These are phyloP conservation scores for Eragrostis curvula DNA, from an alignment of 176 grass and related monocot genomes.

Conservation along the genomic window DNA sequence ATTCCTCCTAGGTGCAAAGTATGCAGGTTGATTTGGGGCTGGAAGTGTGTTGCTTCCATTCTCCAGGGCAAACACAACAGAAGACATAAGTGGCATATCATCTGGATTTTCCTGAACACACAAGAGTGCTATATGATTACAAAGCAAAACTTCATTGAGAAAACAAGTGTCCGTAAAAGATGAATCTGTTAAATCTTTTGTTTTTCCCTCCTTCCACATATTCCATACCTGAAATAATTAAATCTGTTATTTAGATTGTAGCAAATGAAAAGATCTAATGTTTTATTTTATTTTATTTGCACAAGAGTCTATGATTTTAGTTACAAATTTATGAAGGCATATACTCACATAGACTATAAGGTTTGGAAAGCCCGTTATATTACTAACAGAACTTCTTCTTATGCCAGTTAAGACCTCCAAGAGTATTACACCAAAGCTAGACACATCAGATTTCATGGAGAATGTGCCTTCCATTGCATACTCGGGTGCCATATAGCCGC, in stretches of 20 bases:
- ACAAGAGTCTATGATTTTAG: not conserved
- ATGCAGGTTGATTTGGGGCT: not conserved
- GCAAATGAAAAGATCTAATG: not conserved
- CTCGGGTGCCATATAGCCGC: constrained; percentile 55
- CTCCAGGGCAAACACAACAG: constrained; percentile 32
- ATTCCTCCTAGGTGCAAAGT: not conserved
- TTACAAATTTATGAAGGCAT: not conserved
- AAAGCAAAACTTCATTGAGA: constrained; percentile 18
- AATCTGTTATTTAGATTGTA: too few species aligned
- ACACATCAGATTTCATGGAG: constrained; percentile 46
- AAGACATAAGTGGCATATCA: constrained; percentile 42
- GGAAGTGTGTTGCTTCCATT: constrained; percentile 25
- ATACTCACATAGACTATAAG: constrained; percentile 48
- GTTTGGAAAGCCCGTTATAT: constrained; percentile 21
- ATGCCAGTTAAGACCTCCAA: constrained; percentile 45
- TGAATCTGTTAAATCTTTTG: constrained; percentile 31
- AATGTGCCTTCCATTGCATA: constrained; percentile 45
- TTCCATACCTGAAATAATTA: constrained; percentile 35
- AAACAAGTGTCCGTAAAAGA: constrained; percentile 25
- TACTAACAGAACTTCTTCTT: constrained; percentile 30
- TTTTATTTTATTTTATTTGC: not conserved
- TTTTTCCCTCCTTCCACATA: constrained; percentile 44
- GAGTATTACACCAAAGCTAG: constrained; percentile 45
- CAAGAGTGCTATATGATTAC: constrained; percentile 39
- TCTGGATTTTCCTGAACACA: constrained; percentile 49